These are phyloP conservation scores for Xerocomellus chrysenteron DNA, from an alignment of 768 basidiomycete species.

Conservation along the genomic window DNA sequence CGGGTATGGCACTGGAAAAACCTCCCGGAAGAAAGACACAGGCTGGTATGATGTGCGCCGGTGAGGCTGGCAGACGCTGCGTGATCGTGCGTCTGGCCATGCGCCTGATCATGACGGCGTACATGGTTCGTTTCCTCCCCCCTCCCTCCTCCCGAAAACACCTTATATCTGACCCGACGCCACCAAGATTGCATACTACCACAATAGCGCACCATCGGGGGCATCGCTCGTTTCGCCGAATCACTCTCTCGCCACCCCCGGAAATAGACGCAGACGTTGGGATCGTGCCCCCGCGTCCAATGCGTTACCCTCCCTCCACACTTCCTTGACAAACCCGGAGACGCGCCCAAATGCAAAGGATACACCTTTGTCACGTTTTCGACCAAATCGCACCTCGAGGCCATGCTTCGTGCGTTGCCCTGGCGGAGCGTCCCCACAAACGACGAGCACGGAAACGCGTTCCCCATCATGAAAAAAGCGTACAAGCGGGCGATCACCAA, in stretches of 20 bases:
- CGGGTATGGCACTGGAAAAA: too few species aligned
- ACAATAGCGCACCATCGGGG: constrained; percentile 49
- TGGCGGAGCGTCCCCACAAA: constrained; percentile 37
- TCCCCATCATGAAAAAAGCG: constrained; percentile 41
- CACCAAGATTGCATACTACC: constrained; percentile 69
- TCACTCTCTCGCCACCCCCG: constrained; percentile 28
- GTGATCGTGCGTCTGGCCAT: too few species aligned
- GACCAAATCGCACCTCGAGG: constrained; percentile 37
- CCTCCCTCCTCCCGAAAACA: too few species aligned
- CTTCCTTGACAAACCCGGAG: constrained; percentile 56
- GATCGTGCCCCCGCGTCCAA: constrained; percentile 41
- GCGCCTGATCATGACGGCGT: too few species aligned
- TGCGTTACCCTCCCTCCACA: constrained; percentile 62
- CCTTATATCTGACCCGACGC: not conserved
- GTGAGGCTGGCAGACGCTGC: too few species aligned
- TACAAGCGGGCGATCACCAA: constrained; percentile 54
- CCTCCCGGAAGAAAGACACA: too few species aligned
- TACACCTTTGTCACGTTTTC: constrained; percentile 70
- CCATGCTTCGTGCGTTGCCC: constrained; percentile 54
- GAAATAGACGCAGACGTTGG: not conserved
- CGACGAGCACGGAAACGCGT: not conserved
- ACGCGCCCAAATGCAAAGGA: constrained; percentile 62
- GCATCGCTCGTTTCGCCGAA: constrained; percentile 46
- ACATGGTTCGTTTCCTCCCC: too few species aligned
- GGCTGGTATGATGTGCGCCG: too few species aligned